A percentile compares a stretch with the other conserved stretches of the same genome.
These are phyloP conservation scores for Cystobasidium ongulense DNA, from an alignment of 768 basidiomycete species.

Conservation along the genomic window DNA sequence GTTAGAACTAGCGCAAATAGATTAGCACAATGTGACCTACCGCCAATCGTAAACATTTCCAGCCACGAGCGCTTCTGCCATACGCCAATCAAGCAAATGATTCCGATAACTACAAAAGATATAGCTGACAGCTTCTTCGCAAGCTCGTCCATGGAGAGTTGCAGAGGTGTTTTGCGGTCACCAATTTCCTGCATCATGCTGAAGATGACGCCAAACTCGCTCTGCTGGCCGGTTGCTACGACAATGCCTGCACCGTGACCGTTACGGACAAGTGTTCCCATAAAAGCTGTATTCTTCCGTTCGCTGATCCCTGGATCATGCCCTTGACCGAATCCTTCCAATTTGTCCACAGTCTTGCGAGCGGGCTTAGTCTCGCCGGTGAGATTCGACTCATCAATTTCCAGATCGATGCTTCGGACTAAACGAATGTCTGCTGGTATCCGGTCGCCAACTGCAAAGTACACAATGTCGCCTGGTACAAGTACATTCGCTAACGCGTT, in stretches of 20 bases:
- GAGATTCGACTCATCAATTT: constrained; percentile 89
- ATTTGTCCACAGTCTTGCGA: constrained; percentile 55
- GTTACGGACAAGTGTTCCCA: constrained; percentile 89
- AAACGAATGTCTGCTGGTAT: constrained; percentile 88
- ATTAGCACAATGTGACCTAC: no score
- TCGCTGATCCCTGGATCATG: constrained; percentile 59
- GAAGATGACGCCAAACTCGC: constrained; percentile 93
- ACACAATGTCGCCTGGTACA: constrained; percentile 88
- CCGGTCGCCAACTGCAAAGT: constrained; percentile 82
- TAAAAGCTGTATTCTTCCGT: constrained; percentile 77
- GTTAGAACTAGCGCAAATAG: no score
- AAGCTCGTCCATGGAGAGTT: constrained; percentile 91
- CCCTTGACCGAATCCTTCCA: constrained; percentile 52
- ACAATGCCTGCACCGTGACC: constrained; percentile 80
- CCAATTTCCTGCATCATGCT: constrained; percentile 96
- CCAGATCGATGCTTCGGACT: constrained; percentile 69
- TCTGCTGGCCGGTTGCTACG: constrained; percentile 72
- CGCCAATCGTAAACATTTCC: constrained; percentile 98
- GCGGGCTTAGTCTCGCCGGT: constrained; percentile 86
- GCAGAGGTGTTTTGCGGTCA: constrained; percentile 84
- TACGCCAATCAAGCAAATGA: constrained; percentile 85
- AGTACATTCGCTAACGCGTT: constrained; percentile 91
- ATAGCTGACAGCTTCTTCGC: constrained; percentile 81
- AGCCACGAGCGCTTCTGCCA: constrained; percentile 78
- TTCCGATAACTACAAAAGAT: constrained; percentile 87